Percentiles rank a stretch among this genome's conserved stretches.
Evolutionary conservation across 1,284 basidiomycete species (phyloP).

Genomic region (Ganoderma lingzhi): DNA sequence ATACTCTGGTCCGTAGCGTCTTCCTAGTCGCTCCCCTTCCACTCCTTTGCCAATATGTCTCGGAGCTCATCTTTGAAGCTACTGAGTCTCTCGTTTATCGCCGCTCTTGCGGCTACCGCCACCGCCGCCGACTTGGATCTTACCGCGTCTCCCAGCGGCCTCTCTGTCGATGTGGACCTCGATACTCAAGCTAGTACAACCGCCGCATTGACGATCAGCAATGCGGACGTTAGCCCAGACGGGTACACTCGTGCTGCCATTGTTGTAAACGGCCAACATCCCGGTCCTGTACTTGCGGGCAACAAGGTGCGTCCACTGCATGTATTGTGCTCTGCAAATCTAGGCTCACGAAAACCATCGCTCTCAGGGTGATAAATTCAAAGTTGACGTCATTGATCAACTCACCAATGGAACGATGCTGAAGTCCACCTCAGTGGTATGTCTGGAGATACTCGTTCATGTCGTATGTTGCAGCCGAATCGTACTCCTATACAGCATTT

Average conservation of each 20-base stretch:
- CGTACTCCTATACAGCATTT: slow-evolving; percentile 43
- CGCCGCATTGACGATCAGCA: slow-evolving; percentile 30
- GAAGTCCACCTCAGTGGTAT: slow-evolving; percentile 46
- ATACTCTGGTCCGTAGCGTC: neutral
- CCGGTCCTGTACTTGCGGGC: slow-evolving; percentile 38
- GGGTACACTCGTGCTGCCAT: slow-evolving; percentile 33
- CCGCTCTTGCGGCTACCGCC: neutral
- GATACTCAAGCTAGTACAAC: slow-evolving; percentile 20
- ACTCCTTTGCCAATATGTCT: slow-evolving; percentile 1
- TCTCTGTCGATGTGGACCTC: neutral
- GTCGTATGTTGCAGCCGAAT: neutral
- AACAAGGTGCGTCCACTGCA: slow-evolving; percentile 30
- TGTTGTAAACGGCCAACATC: slow-evolving; percentile 35
- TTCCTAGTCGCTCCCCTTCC: neutral
- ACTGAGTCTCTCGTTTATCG: neutral
- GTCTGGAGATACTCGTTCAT: slow-evolving; percentile 11
- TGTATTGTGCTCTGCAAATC: neutral
- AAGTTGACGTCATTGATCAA: slow-evolving; percentile 46
- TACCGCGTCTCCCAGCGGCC: neutral
- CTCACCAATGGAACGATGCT: slow-evolving; percentile 44
- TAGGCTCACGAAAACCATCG: neutral
- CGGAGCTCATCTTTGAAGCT: neutral
- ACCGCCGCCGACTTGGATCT: slow-evolving; percentile 28
- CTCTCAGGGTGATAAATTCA: slow-evolving; percentile 39
- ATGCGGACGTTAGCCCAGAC: slow-evolving; percentile 34